Evolutionary conservation across 2,329 filamentous ascomycete species (phyloP), one percentile per base, ranked within the genome.

Genomic region (Furcasterigmium sp.): DNA sequence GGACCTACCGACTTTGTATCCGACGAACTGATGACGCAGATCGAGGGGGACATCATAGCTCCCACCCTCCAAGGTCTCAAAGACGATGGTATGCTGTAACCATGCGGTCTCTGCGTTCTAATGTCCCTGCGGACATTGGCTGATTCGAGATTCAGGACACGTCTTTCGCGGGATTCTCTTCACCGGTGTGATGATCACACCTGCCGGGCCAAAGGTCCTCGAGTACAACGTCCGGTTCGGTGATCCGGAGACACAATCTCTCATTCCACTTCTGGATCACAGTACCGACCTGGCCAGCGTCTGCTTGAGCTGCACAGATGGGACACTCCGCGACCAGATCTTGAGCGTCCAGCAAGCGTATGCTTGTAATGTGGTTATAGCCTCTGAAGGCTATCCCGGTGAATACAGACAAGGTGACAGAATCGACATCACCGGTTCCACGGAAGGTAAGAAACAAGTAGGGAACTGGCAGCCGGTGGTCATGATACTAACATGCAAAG

Each of bases 191-290:
- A 96, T 96, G 89, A 86, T 96, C 69, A 93, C 89, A 19, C 79
- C 81, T 53, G 64, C 74, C 37, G 91, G 91, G 1, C 83, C 90
- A 35, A 90, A 87, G 64, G 84, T 89, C 8, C 75, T 95, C 42
- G 90, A 95, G 65, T 96, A 95, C 72, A 95, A 95, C 56, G 89
- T 95, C 39, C 82, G 91, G 45, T 94, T 94, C 57, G 91, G 91
- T 38, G 90, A 95, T 59, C 91, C 91, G 3, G 91, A 95, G 66
- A 93, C 88, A 0, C 89, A 95, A 68, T 93, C 86, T 3, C 75
- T 95, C 17, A 72, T 96, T 10, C 83, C 87, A 9, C 73, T 96
- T 15, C 75, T 96, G 57, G 84, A 78, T 37, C 67, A 76, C 43
- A 83, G 93, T 48, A 88, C 85, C 18, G 91, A 96, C 64, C 74